Conservation (phyloP, 768 basidiomycete species). For the Lentinus brumalis region DNA sequence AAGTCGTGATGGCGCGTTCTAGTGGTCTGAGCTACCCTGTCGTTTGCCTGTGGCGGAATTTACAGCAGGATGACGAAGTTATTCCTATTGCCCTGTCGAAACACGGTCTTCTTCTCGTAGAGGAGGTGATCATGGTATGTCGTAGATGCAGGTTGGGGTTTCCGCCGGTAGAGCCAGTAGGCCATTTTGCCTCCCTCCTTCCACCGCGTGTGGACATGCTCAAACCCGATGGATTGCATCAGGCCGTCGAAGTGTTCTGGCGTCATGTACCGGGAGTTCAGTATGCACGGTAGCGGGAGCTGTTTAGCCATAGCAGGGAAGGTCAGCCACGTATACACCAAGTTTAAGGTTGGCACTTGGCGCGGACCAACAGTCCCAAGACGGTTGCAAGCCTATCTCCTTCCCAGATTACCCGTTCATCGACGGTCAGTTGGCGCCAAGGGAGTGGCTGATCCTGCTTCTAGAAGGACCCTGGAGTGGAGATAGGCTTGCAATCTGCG, state of each 20-base stretch:
- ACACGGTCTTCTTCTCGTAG: conserved; percentile 57
- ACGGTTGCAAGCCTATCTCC: too few species aligned
- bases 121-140: conserved; percentile 15
- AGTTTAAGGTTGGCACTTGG: neutral
- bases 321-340: too few species aligned
- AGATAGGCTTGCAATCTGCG: too few species aligned
- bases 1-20: conserved; percentile 23
- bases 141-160: conserved; percentile 34
- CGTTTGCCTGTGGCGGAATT: neutral
- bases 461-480: too few species aligned
- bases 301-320: conserved; percentile 28
- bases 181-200: conserved; percentile 78
- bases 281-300: conserved; percentile 84
- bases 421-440: too few species aligned
- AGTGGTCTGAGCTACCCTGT: too few species aligned
- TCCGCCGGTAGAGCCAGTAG: conserved; percentile 80
- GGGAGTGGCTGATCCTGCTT: too few species aligned
- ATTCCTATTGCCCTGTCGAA: conserved; percentile 73
- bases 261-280: conserved; percentile 83
- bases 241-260: conserved; percentile 56
- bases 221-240: conserved; percentile 68
- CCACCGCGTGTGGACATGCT: conserved; percentile 59
- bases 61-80: conserved; percentile 69
- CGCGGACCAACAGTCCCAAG: too few species aligned
- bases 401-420: too few species aligned